Evolutionary conservation across 192 early-diverging fungal species (phyloP), one percentile per base, ranked within the genome.

Genomic region (Mortierella alpina): DNA sequence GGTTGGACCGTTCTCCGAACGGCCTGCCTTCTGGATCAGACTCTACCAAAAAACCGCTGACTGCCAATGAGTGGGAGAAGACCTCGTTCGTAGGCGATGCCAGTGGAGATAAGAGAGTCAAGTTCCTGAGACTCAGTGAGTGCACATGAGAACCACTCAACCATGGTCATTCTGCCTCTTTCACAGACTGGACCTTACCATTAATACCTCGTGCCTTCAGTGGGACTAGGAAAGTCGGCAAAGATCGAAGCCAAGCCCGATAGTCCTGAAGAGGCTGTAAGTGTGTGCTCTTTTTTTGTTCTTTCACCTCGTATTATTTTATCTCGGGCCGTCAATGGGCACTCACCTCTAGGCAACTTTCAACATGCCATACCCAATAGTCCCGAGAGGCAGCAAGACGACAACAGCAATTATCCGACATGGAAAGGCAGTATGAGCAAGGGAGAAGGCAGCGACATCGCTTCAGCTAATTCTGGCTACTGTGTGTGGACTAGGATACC

Each of bases 21-120:
- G 7, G 11, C 13, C 9, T 31, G 9, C 22, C 20, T 20, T 12
- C 52, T 6, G 31, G 14, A 6, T 17, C 31, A 8, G 13, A 5
- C 6, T 58, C 56, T 46, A 44, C 52, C 52, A 59, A 40, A 59
- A 51, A 59, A 5, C 67, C 57, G 9, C 40, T 64, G 8, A 50
- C 71, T 17, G 71, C 71, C 5, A 75, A 75, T 42, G 41, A 75
- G 59, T 75, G 73, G 73, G 73, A 75, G 41, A 68, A 75, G 59
- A 75, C 73, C 10, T 23, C 73, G 5, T 75, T 75, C 50, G 50
- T 68, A 1, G 73, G 73, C 8, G 73, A 75, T 8, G 59, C 73
- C 50, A 58, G 49, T 42, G 73, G 73, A 0, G 73, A 47, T 9
- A 75, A 75, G 23, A 46, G 73, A 18, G 48, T 59, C 23, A 75